Evolutionary conservation across 345 rosid species (phyloP).

Genomic region (Eutrema japonicum): DNA sequence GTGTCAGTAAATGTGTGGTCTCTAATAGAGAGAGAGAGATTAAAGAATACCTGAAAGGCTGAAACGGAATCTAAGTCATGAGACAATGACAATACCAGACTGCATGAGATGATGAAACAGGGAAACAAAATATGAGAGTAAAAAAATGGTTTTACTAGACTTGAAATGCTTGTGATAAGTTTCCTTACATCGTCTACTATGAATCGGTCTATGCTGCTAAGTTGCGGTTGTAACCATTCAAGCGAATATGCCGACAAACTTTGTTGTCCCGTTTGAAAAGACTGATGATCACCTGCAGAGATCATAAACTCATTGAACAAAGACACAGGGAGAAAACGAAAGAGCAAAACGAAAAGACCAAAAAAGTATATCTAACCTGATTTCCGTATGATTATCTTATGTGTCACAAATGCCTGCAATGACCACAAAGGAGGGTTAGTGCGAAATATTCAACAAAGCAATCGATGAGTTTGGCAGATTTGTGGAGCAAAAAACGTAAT

Average conservation of each 20-base stretch:
- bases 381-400: constrained; percentile 54
- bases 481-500: not conserved
- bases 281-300: constrained; percentile 50
- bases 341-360: not conserved
- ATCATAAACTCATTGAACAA: constrained; percentile 2
- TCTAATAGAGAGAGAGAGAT: not conserved
- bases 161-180: not conserved
- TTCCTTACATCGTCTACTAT: constrained; percentile 57
- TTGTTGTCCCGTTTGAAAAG: constrained; percentile 28
- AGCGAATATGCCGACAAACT: constrained; percentile 41
- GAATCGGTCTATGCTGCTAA: constrained; percentile 55
- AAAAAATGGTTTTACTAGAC: constrained; percentile 18
- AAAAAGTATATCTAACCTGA: constrained; percentile 49
- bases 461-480: not conserved
- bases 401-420: constrained; percentile 78
- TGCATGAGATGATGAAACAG: constrained; percentile 18
- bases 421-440: not conserved
- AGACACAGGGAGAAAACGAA: not conserved
- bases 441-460: constrained; percentile 25
- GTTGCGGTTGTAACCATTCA: constrained; percentile 69
- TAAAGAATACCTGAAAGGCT: constrained; percentile 33
- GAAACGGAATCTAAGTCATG: constrained; percentile 25
- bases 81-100: constrained; percentile 42
- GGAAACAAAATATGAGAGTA: not conserved
- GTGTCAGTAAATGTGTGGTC: not conserved